These are phyloP conservation scores for Kodamaea neixiangensis DNA, from an alignment of 805 yeast species.

Conservation along the genomic window DNA sequence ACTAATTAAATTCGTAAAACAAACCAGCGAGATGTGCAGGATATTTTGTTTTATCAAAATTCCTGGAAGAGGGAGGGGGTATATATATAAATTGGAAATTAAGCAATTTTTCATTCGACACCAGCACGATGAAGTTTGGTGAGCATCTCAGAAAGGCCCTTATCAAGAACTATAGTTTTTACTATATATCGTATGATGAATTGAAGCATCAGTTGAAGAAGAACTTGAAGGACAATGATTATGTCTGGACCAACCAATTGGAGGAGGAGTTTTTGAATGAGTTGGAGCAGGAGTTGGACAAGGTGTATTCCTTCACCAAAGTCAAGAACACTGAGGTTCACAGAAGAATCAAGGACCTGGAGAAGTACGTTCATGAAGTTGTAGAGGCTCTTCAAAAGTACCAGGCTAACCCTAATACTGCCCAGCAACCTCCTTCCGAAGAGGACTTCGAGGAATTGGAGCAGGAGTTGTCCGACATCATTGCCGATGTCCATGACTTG, in stretches of 20 bases:
- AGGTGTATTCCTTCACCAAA: conserved; percentile 87
- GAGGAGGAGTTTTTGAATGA: conserved; percentile 80
- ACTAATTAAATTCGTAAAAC: background rate
- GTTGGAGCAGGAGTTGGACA: conserved; percentile 84
- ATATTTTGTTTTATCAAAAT: background rate
- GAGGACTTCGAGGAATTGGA: conserved; percentile 47
- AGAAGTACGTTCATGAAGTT: conserved; percentile 66
- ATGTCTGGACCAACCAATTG: conserved; percentile 69
- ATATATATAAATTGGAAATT: background rate
- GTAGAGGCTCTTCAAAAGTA: conserved; percentile 46
- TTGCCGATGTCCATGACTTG: conserved; percentile 96
- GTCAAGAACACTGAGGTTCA: conserved; percentile 84
- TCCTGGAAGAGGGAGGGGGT: conserved; percentile 1
- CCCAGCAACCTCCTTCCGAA: conserved; percentile 39
- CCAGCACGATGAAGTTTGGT: conserved; percentile 80
- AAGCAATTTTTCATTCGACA: background rate
- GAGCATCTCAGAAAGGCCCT: conserved; percentile 87
- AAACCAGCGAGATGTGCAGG: background rate
- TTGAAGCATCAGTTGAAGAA: conserved; percentile 78
- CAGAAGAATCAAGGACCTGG: conserved; percentile 82
- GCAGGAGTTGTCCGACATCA: conserved; percentile 62
- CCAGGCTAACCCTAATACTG: conserved; percentile 40
- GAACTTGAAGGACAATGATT: conserved; percentile 57
- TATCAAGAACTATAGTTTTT: conserved; percentile 86
- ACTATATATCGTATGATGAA: conserved; percentile 90